Evolutionary conservation across 495 filamentous ascomycete genomes (phyloP), one percentile per base, ranked within the genome.

Genomic region (Massariosphaeria phaeospora): DNA sequence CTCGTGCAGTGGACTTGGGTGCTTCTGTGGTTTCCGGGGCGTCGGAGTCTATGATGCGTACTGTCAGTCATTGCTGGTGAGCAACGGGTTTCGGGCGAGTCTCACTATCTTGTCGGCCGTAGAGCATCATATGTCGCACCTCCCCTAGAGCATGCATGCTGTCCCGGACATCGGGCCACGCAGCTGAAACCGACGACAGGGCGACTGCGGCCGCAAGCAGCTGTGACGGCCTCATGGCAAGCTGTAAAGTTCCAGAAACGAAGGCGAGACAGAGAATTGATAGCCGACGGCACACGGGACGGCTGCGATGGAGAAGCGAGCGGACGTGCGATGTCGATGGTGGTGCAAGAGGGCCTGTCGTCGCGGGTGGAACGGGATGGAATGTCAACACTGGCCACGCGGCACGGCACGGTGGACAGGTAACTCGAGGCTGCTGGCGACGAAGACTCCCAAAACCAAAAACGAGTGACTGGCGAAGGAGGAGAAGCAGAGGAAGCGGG

Each of bases 221-320:
- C 48, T 52, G 48, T 13, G 65, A 62, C 10, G 64, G 57, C 58
- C 66, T 66, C 69, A 72, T 72, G 33, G 58, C 36, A 49, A 20
- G 2, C 7, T 36, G 36, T 5, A 40, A 13, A 20, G 38, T 25
- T 20, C 2, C n/a, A 18, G 38, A 41, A 42, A 13, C n/a, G 9
- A 27, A 43, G 38, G n/a, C n/a, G n/a, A 40, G 38, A 21, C 38
- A 21, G 38, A 23, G 18, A 23, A n/a, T n/a, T n/a, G n/a, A n/a
- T n/a, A n/a, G n/a, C n/a, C n/a, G n/a, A n/a, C n/a, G 5, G 38
- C 18, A 4, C 17, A 21, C 18, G 31, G 12, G 46, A 24, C 6
- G 20, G 24, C 10, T n/a, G 46, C 10, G 46, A 21, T 23, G 17
- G 10, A n/a, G 44, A 21, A 12, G 26, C 18, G 44, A 29, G 30